Evolutionary conservation across 257 asterid species (phyloP), one percentile per base, ranked within the genome.

Genomic region (Capsicum rhomboideum): DNA sequence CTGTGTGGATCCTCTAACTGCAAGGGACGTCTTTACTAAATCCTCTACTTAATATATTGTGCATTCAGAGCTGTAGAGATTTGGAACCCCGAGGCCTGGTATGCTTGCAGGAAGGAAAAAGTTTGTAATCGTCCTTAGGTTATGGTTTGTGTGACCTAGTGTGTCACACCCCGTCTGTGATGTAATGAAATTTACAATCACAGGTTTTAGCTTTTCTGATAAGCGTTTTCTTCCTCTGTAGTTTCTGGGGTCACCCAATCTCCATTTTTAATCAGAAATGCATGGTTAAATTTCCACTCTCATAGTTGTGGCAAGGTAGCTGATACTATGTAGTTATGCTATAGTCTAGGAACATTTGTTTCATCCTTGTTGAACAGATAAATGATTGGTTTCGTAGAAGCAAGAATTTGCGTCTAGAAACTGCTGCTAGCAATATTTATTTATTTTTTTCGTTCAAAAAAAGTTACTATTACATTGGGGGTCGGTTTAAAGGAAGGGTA

Each of bases 1-100:
- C 92, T 95, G 5, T 95, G 99, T 86, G 97, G 98, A 84, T 88
- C 97, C 87, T 90, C 99, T 37, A 92, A 83, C 86, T 97, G 99
- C 92, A 90, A 94, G 89, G 99, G 99, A 84, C 91, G 97, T 83
- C 97, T 97, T 52, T 90, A 86, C 83, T 95, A 72, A 86, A 40
- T 61, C 46, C 74, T 71, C 37, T 17, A 4, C n/a, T 26, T 66
- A 75, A 34, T 31, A 28, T 11, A 6, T 29, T 63, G 37, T 46
- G 83, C 28, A 55, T 40, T 58, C 54, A 66, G 50, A 72, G 28
- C 13, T 44, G 56, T 72, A 44, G 79, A 72, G 79, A 72, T 21
- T 67, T 49, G 63, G 44, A 77, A 50, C 26, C 63, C 64, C 12
- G 4, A 23, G 44, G 80, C 16, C 80, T 23, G 61, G 40, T 74